phyloP scores from a whole-genome alignment of 768 basidiomycete genomes.

The Dendrothele bispora region DNA sequence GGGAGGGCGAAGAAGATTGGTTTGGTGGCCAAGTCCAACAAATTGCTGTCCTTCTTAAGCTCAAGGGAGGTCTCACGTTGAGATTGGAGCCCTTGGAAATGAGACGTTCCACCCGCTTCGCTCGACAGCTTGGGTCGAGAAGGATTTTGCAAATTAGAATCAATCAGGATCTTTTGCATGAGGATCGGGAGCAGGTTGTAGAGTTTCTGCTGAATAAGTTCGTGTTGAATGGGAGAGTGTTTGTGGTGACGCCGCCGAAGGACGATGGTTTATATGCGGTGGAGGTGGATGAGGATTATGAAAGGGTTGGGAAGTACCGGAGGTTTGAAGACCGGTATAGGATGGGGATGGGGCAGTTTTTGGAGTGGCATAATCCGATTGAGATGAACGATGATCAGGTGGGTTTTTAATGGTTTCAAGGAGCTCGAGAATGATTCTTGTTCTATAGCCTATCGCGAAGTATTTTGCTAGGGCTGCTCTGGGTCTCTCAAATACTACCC shows the following conservation, averaged over 20 bases:
- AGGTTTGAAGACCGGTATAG: slow-evolving; percentile 51
- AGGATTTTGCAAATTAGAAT: slow-evolving; percentile 60
- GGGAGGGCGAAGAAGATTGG: slow-evolving; percentile 53
- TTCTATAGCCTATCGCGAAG: slow-evolving; percentile 59
- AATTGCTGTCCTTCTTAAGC: slow-evolving; percentile 37
- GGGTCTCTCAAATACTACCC: slow-evolving; percentile 64
- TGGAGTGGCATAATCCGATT: slow-evolving; percentile 67
- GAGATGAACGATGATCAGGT: slow-evolving; percentile 58
- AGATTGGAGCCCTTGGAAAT: slow-evolving; percentile 56
- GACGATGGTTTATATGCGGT: slow-evolving; percentile 61
- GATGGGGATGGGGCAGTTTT: slow-evolving; percentile 43
- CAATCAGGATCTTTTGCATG: slow-evolving; percentile 35
- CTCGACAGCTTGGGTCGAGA: slow-evolving; percentile 64
- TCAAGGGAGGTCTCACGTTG: slow-evolving; percentile 25
- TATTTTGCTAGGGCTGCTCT: slow-evolving; percentile 65
- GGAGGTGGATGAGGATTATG: slow-evolving; percentile 52
- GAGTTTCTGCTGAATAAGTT: slow-evolving; percentile 47
- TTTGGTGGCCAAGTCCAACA: slow-evolving; percentile 72
- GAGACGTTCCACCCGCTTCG: slow-evolving; percentile 61
- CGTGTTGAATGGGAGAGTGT: slow-evolving; percentile 64
- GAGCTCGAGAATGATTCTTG: not conserved
- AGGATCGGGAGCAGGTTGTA: slow-evolving; percentile 29
- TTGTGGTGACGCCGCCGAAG: slow-evolving; percentile 62
- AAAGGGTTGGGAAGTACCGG: slow-evolving; percentile 30
- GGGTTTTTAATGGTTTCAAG: slow-evolving; percentile 10